phyloP scores from a whole-genome alignment of 345 rosid species.

The Hibiscus mutabilis region DNA sequence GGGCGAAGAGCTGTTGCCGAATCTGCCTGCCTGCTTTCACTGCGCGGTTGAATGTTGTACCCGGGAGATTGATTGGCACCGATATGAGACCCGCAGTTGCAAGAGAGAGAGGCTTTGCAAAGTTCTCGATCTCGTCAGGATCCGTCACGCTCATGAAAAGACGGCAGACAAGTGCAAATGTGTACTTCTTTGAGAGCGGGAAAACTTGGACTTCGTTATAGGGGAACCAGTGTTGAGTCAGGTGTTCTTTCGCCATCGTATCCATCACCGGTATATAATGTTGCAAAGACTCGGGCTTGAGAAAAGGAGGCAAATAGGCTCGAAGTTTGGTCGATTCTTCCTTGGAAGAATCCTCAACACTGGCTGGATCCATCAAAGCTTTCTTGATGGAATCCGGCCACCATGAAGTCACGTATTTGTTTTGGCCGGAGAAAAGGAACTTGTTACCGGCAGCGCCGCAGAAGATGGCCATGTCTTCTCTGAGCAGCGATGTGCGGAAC shows the following conservation, averaged over 20 bases:
- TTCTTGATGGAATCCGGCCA: constrained; percentile 28
- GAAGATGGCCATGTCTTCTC: constrained; percentile 23
- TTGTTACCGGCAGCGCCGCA: constrained; percentile 28
- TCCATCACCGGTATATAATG: constrained; percentile 29
- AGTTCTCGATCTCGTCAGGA: not conserved
- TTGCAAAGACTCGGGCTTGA: constrained; percentile 22
- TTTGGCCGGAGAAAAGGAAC: constrained; percentile 27
- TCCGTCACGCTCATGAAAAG: constrained; percentile 23
- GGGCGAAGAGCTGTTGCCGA: constrained; percentile 7
- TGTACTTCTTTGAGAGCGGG: constrained; percentile 24
- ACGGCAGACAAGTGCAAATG: constrained; percentile 25
- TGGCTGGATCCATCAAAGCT: constrained; percentile 14
- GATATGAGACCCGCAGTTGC: constrained; percentile 25
- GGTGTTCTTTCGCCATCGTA: constrained; percentile 24
- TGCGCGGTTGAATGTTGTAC: constrained; percentile 20
- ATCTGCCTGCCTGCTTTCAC: constrained; percentile 19
- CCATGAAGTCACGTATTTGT: constrained; percentile 27
- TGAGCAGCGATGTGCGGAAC: constrained; percentile 19
- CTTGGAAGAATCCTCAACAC: not conserved
- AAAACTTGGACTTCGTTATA: constrained; percentile 21
- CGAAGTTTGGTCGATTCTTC: constrained; percentile 15
- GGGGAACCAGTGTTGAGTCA: constrained; percentile 19
- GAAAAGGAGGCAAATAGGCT: constrained; percentile 18
- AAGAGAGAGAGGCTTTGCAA: constrained; percentile 15
- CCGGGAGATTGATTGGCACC: constrained; percentile 28